Conservation (phyloP, 805 yeast genomes). For the Teunomyces gatunensis region DNA sequence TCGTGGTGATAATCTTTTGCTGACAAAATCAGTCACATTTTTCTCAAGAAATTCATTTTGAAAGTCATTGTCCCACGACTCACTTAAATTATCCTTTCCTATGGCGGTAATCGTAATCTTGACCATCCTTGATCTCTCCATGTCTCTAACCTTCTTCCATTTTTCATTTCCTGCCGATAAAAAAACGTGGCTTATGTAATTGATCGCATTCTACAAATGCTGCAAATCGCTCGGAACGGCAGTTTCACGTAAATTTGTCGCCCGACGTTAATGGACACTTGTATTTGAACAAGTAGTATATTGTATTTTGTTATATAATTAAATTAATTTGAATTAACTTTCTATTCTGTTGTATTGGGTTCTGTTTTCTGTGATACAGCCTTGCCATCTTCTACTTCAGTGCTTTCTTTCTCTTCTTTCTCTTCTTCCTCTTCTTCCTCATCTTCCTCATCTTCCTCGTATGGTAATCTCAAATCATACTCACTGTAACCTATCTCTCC, state of each 20-base stretch:
- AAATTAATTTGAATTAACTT: no score
- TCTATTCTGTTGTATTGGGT: no score
- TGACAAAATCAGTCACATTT: not conserved
- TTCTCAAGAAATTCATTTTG: not conserved
- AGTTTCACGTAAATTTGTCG: no score
- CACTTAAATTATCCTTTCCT: not conserved
- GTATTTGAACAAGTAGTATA: no score
- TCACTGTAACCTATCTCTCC: slow-evolving; percentile 54
- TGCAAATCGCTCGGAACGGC: no score
- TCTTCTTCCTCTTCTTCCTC: not conserved
- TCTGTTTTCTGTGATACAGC: no score
- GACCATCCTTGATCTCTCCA: not conserved
- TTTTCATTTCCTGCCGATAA: slow-evolving; percentile 3
- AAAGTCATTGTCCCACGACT: not conserved
- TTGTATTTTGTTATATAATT: no score
- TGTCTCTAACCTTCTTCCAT: not conserved
- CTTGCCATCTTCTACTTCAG: not conserved
- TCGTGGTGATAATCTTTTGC: slow-evolving; percentile 16
- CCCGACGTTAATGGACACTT: no score
- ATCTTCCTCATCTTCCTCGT: not conserved
- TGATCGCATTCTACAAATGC: no score
- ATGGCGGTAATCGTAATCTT: not conserved
- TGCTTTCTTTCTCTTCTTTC: not conserved
- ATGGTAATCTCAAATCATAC: slow-evolving; percentile 41
- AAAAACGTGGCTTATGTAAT: not conserved